A percentile compares a stretch with the other conserved stretches of the same genome.
Conservation (phyloP, 164 flowering plant species). For the Macadamia tetraphylla region DNA sequence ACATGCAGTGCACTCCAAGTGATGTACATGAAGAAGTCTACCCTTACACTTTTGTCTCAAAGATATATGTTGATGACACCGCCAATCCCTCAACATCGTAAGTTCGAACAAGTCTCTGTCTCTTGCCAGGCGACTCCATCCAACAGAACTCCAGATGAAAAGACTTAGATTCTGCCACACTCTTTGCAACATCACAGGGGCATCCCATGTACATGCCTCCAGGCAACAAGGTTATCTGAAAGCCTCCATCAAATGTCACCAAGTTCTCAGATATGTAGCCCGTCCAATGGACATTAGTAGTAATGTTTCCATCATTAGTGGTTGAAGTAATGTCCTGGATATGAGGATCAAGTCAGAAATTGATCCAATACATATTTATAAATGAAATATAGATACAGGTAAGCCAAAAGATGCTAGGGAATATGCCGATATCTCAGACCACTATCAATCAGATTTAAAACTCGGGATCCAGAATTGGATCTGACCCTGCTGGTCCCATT, state of each 20-base stretch:
- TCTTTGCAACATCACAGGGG: slow-evolving; percentile 60
- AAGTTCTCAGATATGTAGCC: slow-evolving; percentile 52
- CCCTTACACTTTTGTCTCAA: slow-evolving; percentile 39
- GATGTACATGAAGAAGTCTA: too few species aligned
- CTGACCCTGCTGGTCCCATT: too few species aligned
- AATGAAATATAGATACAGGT: not conserved
- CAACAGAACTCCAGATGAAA: slow-evolving; percentile 96
- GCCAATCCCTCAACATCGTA: slow-evolving; percentile 73
- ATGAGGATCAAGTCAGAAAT: slow-evolving; percentile 10
- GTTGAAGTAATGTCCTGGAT: slow-evolving; percentile 64
- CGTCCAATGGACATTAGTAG: slow-evolving; percentile 71
- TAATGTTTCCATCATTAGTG: slow-evolving; percentile 25
- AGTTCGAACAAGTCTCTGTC: slow-evolving; percentile 83
- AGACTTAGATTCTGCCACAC: slow-evolving; percentile 56
- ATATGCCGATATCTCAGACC: too few species aligned
- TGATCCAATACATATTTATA: not conserved
- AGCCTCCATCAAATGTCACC: slow-evolving; percentile 68
- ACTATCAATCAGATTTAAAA: too few species aligned
- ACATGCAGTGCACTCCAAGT: too few species aligned
- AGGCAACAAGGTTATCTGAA: slow-evolving; percentile 68
- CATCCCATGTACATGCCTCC: slow-evolving; percentile 94
- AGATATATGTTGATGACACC: slow-evolving; percentile 75
- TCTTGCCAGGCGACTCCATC: slow-evolving; percentile 63
- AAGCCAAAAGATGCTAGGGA: not conserved
- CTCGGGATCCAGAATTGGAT: too few species aligned